Conservation (phyloP, 768 basidiomycete species). For the Termitomyces sp. region DNA sequence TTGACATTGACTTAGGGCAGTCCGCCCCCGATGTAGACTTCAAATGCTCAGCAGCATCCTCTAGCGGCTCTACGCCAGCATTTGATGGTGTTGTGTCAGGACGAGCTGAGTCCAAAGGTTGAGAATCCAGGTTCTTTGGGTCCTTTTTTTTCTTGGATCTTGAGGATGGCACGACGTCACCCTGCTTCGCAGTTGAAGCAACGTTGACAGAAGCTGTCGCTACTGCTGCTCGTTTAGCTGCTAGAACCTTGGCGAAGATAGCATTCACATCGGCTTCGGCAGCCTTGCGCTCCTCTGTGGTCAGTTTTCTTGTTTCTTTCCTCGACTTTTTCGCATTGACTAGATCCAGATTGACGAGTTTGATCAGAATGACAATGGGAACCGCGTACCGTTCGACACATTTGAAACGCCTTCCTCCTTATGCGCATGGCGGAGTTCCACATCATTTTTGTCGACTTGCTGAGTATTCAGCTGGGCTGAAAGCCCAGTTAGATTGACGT, state of each 20-base stretch:
- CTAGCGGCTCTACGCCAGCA: neutral
- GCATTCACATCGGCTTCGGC: conserved; percentile 12
- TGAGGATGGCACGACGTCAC: neutral
- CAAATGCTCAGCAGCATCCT: neutral
- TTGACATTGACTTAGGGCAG: neutral
- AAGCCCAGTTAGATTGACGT: neutral
- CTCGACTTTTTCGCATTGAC: conserved; percentile 1
- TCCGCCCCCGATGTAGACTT: neutral
- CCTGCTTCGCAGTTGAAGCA: neutral
- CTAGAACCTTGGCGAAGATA: conserved; percentile 9
- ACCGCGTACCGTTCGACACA: neutral
- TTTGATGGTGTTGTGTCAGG: neutral
- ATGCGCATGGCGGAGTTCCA: neutral
- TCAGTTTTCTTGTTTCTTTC: conserved; percentile 2
- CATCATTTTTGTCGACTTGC: neutral
- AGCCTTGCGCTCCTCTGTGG: conserved; percentile 7
- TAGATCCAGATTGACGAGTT: neutral
- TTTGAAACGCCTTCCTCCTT: neutral
- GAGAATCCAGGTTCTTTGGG: neutral
- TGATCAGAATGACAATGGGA: neutral
- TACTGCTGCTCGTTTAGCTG: conserved; percentile 10
- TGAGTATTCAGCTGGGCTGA: neutral
- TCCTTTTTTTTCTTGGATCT: conserved; percentile 1
- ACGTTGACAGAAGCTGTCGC: neutral
- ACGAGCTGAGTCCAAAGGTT: neutral